These are phyloP conservation scores for Eudorina sp. DNA, from an alignment of 139 green algal species.

Conservation along the genomic window DNA sequence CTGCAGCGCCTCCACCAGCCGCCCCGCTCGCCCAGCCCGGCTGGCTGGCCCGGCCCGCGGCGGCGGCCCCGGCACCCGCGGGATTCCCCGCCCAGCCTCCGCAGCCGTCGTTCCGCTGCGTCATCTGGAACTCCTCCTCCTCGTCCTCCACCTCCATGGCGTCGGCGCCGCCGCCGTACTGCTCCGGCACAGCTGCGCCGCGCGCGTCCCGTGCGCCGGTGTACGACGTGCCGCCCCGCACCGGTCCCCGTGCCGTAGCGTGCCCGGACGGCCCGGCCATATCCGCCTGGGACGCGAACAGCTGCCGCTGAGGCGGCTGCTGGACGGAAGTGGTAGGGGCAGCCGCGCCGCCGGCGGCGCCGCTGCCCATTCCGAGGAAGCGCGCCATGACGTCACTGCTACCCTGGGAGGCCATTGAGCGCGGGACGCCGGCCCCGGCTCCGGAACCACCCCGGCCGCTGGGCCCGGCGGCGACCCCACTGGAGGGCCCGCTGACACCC, in stretches of 20 bases:
- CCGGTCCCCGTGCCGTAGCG: background rate
- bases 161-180: background rate
- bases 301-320: background rate
- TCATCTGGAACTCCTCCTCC: background rate
- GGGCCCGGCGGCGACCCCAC: too few species aligned
- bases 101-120: conserved; percentile 15
- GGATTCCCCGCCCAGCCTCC: background rate
- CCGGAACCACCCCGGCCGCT: background rate
- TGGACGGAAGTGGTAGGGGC: background rate
- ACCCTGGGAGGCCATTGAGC: background rate
- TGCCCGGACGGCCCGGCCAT: background rate
- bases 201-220: too few species aligned
- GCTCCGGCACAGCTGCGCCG: too few species aligned
- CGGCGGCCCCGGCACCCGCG: background rate
- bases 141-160: background rate
- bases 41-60: background rate
- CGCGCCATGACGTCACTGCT: conserved; percentile 16
- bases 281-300: too few species aligned
- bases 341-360: background rate
- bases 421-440: background rate
- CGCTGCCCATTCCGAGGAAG: conserved; percentile 8
- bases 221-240: too few species aligned
- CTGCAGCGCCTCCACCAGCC: background rate
- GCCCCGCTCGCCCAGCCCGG: background rate
- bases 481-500: background rate